A percentile compares a stretch with the other conserved stretches of the same genome.
Evolutionary conservation across 1,284 basidiomycete genomes (phyloP).

Genomic region (Heterobasidion annosum): DNA sequence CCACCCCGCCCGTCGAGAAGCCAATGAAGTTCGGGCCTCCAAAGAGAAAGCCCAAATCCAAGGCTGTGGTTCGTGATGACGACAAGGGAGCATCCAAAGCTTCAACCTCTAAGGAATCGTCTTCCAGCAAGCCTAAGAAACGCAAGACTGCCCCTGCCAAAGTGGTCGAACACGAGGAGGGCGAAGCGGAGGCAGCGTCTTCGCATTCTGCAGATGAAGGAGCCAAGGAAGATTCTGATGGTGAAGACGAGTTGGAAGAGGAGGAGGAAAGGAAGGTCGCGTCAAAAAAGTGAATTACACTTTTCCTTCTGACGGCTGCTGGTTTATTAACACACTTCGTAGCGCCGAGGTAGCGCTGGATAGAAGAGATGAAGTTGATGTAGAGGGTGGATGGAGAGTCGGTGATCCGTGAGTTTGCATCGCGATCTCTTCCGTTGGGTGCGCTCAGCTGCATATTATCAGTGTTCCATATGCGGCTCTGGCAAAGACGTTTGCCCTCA

Average conservation of each 20-base stretch:
- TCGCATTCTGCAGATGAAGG: constrained; percentile 28
- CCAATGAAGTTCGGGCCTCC: background rate
- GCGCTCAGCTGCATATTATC: constrained; percentile 5
- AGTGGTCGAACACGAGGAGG: background rate
- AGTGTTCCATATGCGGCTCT: constrained; percentile 90
- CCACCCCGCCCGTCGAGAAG: background rate
- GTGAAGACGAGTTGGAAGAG: constrained; percentile 31
- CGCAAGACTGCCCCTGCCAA: constrained; percentile 1
- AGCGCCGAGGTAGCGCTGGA: constrained; percentile 69
- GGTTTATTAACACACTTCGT: constrained; percentile 2
- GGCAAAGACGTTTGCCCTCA: constrained; percentile 81
- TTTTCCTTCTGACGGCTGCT: background rate
- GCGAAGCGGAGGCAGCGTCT: constrained; percentile 16
- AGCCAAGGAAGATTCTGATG: constrained; percentile 40
- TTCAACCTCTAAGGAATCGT: background rate
- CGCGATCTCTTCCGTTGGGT: background rate
- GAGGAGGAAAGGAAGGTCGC: constrained; percentile 41
- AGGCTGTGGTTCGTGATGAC: background rate
- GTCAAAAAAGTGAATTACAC: constrained; percentile 49
- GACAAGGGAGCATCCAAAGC: background rate
- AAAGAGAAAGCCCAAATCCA: constrained; percentile 5
- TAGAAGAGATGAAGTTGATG: constrained; percentile 64
- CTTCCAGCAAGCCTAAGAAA: background rate
- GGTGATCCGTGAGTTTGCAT: constrained; percentile 65
- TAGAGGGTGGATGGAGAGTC: constrained; percentile 80